These are phyloP conservation scores for Tuber microsphaerosporum DNA, from an alignment of 495 filamentous ascomycete species.

Conservation along the genomic window DNA sequence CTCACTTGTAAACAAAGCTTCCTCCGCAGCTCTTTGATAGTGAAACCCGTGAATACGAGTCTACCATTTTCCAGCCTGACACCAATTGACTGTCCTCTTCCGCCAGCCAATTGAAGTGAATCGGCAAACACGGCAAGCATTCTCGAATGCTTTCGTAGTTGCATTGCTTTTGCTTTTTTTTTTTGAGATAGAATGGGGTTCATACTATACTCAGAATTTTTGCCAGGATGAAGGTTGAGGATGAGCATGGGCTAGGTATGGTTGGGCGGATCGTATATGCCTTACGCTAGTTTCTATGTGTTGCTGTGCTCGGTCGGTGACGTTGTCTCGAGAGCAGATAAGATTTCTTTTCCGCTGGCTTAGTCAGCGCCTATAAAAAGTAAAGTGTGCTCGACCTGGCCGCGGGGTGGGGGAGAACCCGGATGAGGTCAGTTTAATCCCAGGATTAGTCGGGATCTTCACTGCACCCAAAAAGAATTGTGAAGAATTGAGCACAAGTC, in stretches of 20 bases:
- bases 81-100: background rate
- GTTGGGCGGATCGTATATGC: background rate
- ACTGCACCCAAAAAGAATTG: too few species aligned
- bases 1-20: constrained; percentile 7
- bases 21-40: constrained; percentile 17
- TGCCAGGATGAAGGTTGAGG: too few species aligned
- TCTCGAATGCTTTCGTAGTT: background rate
- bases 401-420: background rate
- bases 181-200: background rate
- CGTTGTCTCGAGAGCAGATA: too few species aligned
- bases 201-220: background rate
- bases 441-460: too few species aligned
- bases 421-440: background rate
- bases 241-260: background rate
- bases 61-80: background rate
- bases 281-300: too few species aligned
- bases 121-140: background rate
- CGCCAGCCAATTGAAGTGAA: background rate
- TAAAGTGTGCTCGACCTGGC: background rate
- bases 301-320: background rate
- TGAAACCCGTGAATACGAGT: background rate
- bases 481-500: too few species aligned
- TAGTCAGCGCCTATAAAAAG: background rate
- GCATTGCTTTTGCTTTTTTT: background rate
- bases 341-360: background rate